phyloP scores from a whole-genome alignment of 2,329 filamentous ascomycete species.

The Talaromyces amestolkiae region DNA sequence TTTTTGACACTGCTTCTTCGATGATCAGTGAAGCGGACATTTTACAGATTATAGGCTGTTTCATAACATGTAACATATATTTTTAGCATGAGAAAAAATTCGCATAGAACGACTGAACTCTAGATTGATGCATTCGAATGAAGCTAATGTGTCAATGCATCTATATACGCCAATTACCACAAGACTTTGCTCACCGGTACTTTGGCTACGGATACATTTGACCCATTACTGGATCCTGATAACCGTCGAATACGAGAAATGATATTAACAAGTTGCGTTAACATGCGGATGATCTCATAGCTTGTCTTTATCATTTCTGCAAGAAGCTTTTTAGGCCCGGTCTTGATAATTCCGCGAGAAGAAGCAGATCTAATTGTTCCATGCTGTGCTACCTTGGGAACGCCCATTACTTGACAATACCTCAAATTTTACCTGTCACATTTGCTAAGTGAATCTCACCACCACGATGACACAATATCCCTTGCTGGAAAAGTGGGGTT shows the following conservation, averaged over 20 bases:
- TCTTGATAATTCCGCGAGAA: background rate
- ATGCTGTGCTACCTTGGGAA: background rate
- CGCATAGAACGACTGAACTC: no score
- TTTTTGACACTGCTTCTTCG: background rate
- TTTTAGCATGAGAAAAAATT: background rate
- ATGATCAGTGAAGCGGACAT: background rate
- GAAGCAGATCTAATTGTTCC: background rate
- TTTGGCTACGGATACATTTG: background rate
- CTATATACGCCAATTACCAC: background rate
- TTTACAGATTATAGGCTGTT: background rate
- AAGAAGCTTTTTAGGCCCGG: background rate
- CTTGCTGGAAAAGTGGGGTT: background rate
- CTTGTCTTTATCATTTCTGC: background rate
- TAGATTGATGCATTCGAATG: background rate
- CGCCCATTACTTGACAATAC: background rate
- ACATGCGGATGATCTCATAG: background rate
- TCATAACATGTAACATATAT: no score
- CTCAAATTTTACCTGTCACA: background rate
- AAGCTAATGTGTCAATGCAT: background rate
- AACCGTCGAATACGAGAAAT: background rate
- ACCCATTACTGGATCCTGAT: background rate
- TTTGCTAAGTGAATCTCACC: no score
- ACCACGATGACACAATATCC: background rate
- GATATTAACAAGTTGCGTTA: no score
- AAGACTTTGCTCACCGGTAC: background rate